Evolutionary conservation across 2,329 filamentous ascomycete genomes (phyloP), one percentile per base, ranked within the genome.

Genomic region (Cladophialophora yegresii): DNA sequence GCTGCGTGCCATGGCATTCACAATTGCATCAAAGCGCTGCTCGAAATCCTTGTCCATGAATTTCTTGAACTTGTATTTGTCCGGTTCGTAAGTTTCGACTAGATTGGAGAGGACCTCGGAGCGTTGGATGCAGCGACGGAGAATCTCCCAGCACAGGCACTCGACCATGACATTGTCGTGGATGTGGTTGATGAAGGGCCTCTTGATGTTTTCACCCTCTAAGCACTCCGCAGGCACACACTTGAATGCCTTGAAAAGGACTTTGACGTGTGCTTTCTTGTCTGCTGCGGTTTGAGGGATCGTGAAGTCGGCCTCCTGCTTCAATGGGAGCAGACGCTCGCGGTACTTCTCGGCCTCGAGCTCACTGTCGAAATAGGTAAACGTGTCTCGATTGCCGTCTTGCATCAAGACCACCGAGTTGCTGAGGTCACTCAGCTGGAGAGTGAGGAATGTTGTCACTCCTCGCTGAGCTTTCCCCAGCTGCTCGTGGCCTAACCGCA

Each of bases 201-300:
- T 70, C 4, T 74, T 69, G 73, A 77, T 77, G 8, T 69, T 70
- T 3, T 67, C 66, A 50, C 75, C 75, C 30, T 77, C 75, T 36
- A 71, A 62, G 58, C 64, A 63, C 0, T 73, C 73, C 12, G 68
- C 22, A 6, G 71, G 62, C 20, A 72, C 70, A 33, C 68, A 72
- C 22, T 71, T 73, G 73, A 78, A 76, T 0, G 75, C 75, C n/a
- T 69, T 69, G 54, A 72, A 69, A 28, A 78, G 65, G 4, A 68
- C 68, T 50, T 67, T 70, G 23, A 77, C 74, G 43, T 75, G 70
- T 9, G 70, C 71, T 16, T 66, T 54, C 16, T 71, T 71, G 22
- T 72, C 67, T 1, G 64, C 54, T 7, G 47, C 13, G 13, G 63
- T 71, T 2, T 45, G 53, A 22, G 74, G 75, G 57, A 77, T 69